Conservation (phyloP, 148 eudicot species). For the Heliamphora exappendiculata region DNA sequence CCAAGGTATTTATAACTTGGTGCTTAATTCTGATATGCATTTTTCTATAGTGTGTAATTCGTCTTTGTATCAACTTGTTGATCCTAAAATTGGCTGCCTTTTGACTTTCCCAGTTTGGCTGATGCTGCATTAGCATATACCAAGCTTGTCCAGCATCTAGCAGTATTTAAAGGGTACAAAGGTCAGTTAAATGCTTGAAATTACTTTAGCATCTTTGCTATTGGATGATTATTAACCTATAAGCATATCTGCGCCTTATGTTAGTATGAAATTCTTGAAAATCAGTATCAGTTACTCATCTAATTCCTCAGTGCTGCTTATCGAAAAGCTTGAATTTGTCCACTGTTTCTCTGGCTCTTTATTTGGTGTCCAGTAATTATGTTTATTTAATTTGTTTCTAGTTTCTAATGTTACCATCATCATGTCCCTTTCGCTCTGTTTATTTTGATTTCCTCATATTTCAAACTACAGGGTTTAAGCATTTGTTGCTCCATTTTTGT, state of each 20-base stretch:
- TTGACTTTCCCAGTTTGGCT: constrained; percentile 40
- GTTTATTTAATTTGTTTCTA: neutral
- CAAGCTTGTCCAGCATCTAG: constrained; percentile 92
- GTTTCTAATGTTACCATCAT: neutral
- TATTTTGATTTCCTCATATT: neutral
- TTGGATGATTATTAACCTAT: neutral
- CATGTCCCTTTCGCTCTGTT: neutral
- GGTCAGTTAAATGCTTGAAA: constrained; percentile 31
- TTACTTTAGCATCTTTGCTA: neutral
- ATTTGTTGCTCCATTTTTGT: neutral
- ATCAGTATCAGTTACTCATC: neutral
- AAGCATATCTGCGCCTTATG: neutral
- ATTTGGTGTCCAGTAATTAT: neutral
- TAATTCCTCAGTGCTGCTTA: neutral
- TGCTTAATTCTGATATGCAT: constrained; percentile 9
- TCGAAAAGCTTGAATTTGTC: neutral
- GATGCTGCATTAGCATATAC: constrained; percentile 79
- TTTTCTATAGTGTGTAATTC: neutral
- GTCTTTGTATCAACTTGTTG: constrained; percentile 2
- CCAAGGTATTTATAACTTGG: neutral
- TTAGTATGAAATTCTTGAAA: constrained; percentile 7
- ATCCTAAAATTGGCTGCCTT: neutral
- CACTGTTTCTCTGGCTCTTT: neutral
- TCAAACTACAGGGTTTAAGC: neutral
- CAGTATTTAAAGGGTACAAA: constrained; percentile 77